Evolutionary conservation across 441 rosid genomes (phyloP).

Genomic region (Gossypium davidsonii): DNA sequence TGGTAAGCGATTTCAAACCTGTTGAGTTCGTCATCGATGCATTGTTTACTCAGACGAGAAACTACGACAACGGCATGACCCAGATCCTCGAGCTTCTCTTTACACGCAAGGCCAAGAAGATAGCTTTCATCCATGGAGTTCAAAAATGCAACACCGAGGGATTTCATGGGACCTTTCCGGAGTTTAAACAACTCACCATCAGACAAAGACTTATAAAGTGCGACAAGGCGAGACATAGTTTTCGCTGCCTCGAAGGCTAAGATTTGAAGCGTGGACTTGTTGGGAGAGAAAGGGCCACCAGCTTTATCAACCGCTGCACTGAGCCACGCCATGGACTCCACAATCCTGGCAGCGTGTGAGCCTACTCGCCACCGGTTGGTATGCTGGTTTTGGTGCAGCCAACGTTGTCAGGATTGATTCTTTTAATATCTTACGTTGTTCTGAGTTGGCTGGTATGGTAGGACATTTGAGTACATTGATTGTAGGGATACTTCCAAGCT

Average conservation of each 20-base stretch:
- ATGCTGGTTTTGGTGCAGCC: background rate
- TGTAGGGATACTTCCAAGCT: slow-evolving; percentile 11
- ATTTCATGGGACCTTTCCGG: slow-evolving; percentile 22
- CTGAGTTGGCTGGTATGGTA: background rate
- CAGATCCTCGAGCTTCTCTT: slow-evolving; percentile 44
- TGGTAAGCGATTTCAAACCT: slow-evolving; percentile 22
- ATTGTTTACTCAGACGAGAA: slow-evolving; percentile 26
- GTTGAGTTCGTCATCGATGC: slow-evolving; percentile 19
- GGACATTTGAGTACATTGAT: slow-evolving; percentile 1
- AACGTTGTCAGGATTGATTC: background rate
- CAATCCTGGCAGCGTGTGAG: background rate
- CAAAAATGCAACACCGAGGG: slow-evolving; percentile 32
- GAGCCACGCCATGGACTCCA: slow-evolving; percentile 9
- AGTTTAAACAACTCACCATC: slow-evolving; percentile 26
- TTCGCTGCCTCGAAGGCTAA: slow-evolving; percentile 42
- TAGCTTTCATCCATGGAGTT: slow-evolving; percentile 28
- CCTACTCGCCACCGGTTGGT: background rate
- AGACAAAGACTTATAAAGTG: slow-evolving; percentile 29
- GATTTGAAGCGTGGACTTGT: slow-evolving; percentile 25
- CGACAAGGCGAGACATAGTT: slow-evolving; percentile 37
- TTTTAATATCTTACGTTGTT: background rate
- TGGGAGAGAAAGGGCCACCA: background rate
- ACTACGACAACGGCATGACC: slow-evolving; percentile 19
- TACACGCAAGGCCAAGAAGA: slow-evolving; percentile 33
- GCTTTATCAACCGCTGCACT: background rate